Evolutionary conservation across 306 rosid species (phyloP).

Genomic region (Morella rubra): DNA sequence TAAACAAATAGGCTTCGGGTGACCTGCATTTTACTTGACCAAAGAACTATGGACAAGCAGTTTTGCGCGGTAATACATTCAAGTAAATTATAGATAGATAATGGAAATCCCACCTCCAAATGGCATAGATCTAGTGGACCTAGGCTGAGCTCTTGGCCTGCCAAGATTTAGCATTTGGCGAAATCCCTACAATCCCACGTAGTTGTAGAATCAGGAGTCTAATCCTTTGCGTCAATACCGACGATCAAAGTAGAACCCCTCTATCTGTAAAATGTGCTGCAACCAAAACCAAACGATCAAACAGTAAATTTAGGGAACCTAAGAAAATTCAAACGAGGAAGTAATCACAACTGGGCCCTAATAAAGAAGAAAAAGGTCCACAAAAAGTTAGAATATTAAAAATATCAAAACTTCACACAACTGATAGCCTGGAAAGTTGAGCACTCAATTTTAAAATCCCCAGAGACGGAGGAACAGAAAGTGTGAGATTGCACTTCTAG

Average conservation of each 20-base stretch:
- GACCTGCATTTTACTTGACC: neutral
- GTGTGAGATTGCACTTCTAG: conserved; percentile 27
- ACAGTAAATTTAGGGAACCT: neutral
- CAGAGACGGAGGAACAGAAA: conserved; percentile 20
- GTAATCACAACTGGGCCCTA: conserved; percentile 4
- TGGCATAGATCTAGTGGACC: conserved; percentile 69
- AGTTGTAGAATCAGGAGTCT: conserved; percentile 12
- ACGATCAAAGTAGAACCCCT: conserved; percentile 39
- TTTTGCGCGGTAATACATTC: neutral
- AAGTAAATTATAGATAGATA: neutral
- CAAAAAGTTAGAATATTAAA: conserved; percentile 26
- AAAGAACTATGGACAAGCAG: neutral
- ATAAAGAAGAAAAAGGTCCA: conserved; percentile 8
- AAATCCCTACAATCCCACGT: conserved; percentile 23
- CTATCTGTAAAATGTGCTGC: conserved; percentile 38
- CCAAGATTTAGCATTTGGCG: conserved; percentile 64
- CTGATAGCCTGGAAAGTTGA: conserved; percentile 22
- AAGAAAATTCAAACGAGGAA: conserved; percentile 25
- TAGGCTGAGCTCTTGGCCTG: conserved; percentile 66
- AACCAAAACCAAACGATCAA: conserved; percentile 33
- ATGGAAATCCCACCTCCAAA: conserved; percentile 69
- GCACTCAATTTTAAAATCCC: conserved; percentile 22
- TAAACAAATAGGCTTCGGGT: neutral
- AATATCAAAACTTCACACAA: neutral
- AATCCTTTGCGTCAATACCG: conserved; percentile 33